phyloP scores from a whole-genome alignment of 163 green algal genomes.

The Scenedesmus sp. region DNA sequence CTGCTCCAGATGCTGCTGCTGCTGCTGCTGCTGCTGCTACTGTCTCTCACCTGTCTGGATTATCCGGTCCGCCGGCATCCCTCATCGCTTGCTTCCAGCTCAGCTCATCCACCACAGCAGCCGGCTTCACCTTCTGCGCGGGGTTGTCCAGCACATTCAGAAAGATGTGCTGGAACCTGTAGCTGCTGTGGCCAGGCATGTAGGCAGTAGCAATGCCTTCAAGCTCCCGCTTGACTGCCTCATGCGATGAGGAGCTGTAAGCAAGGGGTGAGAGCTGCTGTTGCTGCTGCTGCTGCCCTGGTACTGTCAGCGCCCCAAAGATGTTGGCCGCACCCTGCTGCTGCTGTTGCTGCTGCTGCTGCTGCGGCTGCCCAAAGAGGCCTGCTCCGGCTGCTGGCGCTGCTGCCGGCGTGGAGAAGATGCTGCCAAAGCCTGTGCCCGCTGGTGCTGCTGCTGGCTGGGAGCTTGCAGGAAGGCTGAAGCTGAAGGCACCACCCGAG shows the following conservation, averaged over 20 bases:
- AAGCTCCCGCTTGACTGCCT: constrained; percentile 46
- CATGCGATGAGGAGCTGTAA: background rate
- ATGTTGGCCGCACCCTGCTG: constrained; percentile 1
- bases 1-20: background rate
- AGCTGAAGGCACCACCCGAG: constrained; percentile 13
- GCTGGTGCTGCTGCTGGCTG: background rate
- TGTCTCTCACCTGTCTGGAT: constrained; percentile 66
- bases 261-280: background rate
- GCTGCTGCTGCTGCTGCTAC: background rate
- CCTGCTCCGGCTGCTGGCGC: background rate
- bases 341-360: background rate
- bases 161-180: constrained; percentile 76
- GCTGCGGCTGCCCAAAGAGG: background rate
- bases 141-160: constrained; percentile 84
- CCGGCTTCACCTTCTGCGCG: constrained; percentile 68
- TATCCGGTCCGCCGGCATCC: constrained; percentile 66
- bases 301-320: constrained; percentile 41
- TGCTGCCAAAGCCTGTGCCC: background rate
- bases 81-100: constrained; percentile 81
- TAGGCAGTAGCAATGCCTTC: constrained; percentile 59
- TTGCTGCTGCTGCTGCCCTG: constrained; percentile 20
- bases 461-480: background rate
- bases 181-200: constrained; percentile 55
- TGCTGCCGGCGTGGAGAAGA: constrained; percentile 1
- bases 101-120: constrained; percentile 77